Evolutionary conservation across 768 basidiomycete genomes (phyloP).

Genomic region (Boletus rubescentipes): DNA sequence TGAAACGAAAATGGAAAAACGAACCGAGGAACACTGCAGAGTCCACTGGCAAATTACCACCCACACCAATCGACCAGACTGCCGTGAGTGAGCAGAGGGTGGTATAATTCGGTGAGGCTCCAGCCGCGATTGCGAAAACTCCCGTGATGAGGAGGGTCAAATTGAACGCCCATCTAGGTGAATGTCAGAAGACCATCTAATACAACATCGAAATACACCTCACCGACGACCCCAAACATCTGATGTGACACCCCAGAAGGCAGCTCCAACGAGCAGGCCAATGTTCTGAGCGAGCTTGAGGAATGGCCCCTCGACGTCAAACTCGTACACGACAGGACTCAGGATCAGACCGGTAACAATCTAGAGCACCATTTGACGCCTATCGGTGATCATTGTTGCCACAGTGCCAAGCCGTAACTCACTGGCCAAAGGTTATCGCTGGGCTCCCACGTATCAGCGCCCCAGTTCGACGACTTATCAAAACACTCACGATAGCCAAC

Average conservation of each 20-base stretch:
- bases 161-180: slow-evolving; percentile 61
- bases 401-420: slow-evolving; percentile 20
- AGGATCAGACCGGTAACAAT: slow-evolving; percentile 67
- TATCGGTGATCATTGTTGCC: not conserved
- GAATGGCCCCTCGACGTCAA: slow-evolving; percentile 57
- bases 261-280: slow-evolving; percentile 67
- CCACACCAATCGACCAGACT: slow-evolving; percentile 66
- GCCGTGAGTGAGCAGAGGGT: slow-evolving; percentile 53
- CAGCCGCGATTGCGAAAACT: slow-evolving; percentile 63
- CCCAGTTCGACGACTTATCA: not conserved
- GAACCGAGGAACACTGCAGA: slow-evolving; percentile 72
- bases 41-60: slow-evolving; percentile 74
- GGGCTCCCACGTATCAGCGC: slow-evolving; percentile 23
- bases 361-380: slow-evolving; percentile 29
- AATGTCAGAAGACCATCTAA: slow-evolving; percentile 4
- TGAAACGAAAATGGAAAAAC: slow-evolving; percentile 13
- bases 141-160: slow-evolving; percentile 67
- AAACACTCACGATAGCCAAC: slow-evolving; percentile 66
- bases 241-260: slow-evolving; percentile 65
- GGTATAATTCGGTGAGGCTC: slow-evolving; percentile 53
- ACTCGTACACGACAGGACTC: slow-evolving; percentile 62
- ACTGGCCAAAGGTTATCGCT: slow-evolving; percentile 76
- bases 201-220: not conserved
- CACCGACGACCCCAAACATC: slow-evolving; percentile 74
- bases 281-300: slow-evolving; percentile 71